Evolutionary conservation across 176 grass and related monocot species (phyloP).

Genomic region (Musa beccarii): DNA sequence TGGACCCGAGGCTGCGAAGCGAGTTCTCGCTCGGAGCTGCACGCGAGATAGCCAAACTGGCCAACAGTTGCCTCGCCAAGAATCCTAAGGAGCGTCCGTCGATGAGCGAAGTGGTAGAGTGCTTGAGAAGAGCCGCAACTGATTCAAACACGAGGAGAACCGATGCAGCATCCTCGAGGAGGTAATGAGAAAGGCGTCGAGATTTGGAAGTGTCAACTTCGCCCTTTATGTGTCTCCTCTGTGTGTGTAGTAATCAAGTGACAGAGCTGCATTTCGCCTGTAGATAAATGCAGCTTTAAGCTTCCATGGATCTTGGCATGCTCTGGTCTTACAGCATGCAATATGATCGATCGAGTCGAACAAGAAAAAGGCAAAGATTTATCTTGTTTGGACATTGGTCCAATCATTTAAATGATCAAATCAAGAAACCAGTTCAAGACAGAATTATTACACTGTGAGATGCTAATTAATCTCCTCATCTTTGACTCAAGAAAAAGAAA

Average conservation of each 20-base stretch:
- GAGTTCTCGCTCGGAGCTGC: background rate
- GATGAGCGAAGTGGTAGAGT: background rate
- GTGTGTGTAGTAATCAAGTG: background rate
- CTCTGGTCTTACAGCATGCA: background rate
- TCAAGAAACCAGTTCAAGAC: background rate
- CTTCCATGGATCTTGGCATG: no score
- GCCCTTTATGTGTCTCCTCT: background rate
- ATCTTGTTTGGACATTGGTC: no score
- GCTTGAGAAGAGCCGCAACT: background rate
- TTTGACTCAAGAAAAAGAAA: no score
- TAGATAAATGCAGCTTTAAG: no score
- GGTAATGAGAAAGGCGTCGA: background rate
- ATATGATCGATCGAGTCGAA: background rate
- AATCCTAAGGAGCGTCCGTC: background rate
- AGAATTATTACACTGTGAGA: background rate
- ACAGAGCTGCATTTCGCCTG: background rate
- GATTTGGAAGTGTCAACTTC: background rate
- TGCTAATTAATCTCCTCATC: background rate
- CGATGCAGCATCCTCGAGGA: background rate
- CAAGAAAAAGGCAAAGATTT: no score
- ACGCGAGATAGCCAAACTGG: background rate
- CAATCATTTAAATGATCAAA: no score
- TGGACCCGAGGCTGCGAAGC: background rate
- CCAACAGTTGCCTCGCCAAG: background rate
- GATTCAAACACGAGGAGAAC: background rate